Base-by-base conservation (phyloP, 2,329 filamentous ascomycete species). In the Diaporthe sp. region DNA sequence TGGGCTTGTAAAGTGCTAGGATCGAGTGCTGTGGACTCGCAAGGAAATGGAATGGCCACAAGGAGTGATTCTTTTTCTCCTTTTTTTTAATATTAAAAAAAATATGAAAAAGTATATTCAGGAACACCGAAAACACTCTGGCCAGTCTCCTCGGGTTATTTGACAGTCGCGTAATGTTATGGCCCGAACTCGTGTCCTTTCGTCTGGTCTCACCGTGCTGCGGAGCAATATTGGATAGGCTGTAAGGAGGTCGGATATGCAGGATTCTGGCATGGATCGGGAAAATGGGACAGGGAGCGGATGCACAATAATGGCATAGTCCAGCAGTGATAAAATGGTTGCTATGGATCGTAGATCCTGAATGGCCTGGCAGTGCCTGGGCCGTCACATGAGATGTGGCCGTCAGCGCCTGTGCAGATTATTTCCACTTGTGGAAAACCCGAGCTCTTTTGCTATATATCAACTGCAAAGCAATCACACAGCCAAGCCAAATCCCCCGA, bases 361-460 rank as follows among this genome's bases (percentile, higher is more conserved):
- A 65, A 47, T 68, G 63, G 32, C 47, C 44, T n/a, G n/a, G n/a
- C n/a, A n/a, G n/a, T n/a, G n/a, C n/a, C n/a, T 53, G 63, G 44
- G 13, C 44, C 2, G 44, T 66, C 63, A 51, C 44, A n/a, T 51
- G 44, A 37, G 47, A 50, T 32, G 27, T 27, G 47, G 32, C 30
- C 63, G 32, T 68, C 47, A 68, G 63, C 63, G 17, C n/a, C 32
- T 53, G n/a, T 25, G 63, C 63, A 22, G 63, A 68, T 68, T 68
- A 39, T 53, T 68, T 39, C 63, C 63, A 39, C 32, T 68, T 68
- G 47, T 25, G 63, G 63, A 51, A 39, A 27, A 68, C n/a, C 47
- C 12, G 15, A 50, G 44, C 32, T n/a, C 32, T 53, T 4, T 10
- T 37, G 47, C 47, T 27, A 39, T 68, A 68, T 68, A 51, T 44